Base-by-base conservation (phyloP, 305 asterid species). In the Fraxinus nigra region DNA sequence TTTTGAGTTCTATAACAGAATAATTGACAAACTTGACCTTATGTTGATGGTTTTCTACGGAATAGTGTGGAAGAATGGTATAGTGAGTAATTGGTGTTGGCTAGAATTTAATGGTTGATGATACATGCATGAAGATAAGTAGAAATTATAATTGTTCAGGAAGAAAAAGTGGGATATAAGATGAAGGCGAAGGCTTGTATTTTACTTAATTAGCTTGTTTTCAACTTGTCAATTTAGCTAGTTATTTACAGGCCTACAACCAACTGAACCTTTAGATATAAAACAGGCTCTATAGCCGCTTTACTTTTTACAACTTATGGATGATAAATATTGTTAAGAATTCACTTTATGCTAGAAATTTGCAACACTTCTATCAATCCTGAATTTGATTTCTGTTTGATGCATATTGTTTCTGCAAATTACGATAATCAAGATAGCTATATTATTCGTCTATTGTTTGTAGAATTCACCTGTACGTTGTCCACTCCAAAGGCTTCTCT, bases 401-500 rank as follows among this genome's bases (percentile, higher is more conserved):
- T 8, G 70, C 70, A 20, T 20, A 59, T 59, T 35, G 37, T 70
- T 26, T 61, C 30, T 67, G 82, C 84, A 72, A 32, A 38, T 40
- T 72, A 34, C 7, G 56, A 75, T 78, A 37, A 75, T 46, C 63
- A 80, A 22, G 37, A 76, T 56, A 35, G 72, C 72, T 37, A 78
- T 78, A 67, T 20, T 51, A 56, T 75, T 76, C 74, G 26, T 77
- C 51, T 72, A 20, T 59, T 7, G 30, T 51, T 75, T 78, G 33
- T 35, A 28, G 73, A 37, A 13, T 38, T 76, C 84, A 93, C 98
- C 98, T 93, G 89, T 51, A 92, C 85, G 76, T 89, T 86, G 43
- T 92, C 92, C 48, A 69, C 77, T 82, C 96, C 97, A 75, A 86
- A 91, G 73, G 87, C 86, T 87, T 92, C 95, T 46, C 94, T 87